phyloP scores from a whole-genome alignment of 2,329 filamentous ascomycete species.

The Westerdykella aurantiaca region DNA sequence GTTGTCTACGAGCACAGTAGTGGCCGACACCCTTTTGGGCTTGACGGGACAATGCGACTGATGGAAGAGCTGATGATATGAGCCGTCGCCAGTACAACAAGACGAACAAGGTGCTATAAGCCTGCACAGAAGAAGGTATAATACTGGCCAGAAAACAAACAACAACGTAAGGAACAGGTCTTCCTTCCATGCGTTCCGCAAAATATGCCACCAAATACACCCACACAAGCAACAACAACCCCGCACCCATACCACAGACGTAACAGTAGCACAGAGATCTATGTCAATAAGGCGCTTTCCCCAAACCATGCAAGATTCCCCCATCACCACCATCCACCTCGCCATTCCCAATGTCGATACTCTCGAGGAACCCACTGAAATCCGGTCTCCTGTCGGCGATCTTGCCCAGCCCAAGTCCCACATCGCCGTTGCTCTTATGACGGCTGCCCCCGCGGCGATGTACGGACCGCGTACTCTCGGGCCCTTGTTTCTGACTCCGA shows the following conservation, averaged over 20 bases:
- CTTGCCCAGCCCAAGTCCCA: not conserved
- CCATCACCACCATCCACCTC: slow-evolving; percentile 13
- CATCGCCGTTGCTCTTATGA: slow-evolving; percentile 1
- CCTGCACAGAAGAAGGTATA: too few relatives aligned
- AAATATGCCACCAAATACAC: too few relatives aligned
- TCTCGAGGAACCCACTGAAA: slow-evolving; percentile 31
- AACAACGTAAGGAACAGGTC: too few relatives aligned
- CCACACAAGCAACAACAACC: not conserved
- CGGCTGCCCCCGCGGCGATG: slow-evolving; percentile 9
- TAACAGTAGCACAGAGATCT: not conserved
- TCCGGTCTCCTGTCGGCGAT: slow-evolving; percentile 17
- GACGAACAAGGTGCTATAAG: too few relatives aligned
- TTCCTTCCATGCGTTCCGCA: too few relatives aligned
- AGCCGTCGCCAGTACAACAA: too few relatives aligned
- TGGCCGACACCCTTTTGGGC: too few relatives aligned
- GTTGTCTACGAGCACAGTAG: too few relatives aligned
- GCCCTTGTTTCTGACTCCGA: slow-evolving; percentile 23
- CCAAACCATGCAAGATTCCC: slow-evolving; percentile 7
- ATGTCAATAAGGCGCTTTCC: slow-evolving; percentile 24
- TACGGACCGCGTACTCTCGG: slow-evolving; percentile 16
- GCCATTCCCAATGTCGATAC: slow-evolving; percentile 28
- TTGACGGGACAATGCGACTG: too few relatives aligned
- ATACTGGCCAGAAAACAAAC: too few relatives aligned
- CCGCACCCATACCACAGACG: not conserved
- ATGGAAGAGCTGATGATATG: too few relatives aligned